phyloP scores from a whole-genome alignment of 1,139 yeast genomes.

The Diutina pseudorugosa region DNA sequence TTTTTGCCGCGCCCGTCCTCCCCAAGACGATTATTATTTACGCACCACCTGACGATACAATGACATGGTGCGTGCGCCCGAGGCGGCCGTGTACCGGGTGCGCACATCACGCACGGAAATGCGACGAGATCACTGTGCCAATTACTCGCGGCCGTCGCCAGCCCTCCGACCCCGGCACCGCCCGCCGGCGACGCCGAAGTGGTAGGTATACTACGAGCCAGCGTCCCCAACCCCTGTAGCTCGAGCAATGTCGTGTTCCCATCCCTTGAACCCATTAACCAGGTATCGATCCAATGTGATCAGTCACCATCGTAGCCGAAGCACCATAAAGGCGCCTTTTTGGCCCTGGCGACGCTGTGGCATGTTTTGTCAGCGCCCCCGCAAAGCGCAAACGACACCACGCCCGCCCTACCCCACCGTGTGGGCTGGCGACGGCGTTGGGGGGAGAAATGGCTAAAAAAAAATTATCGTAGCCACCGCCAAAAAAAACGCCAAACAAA shows the following conservation, averaged over 20 bases:
- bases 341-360: neutral
- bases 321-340: neutral
- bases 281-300: no score
- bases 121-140: neutral
- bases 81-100: neutral
- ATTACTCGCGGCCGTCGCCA: neutral
- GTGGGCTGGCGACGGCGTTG: no score
- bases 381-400: neutral
- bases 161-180: neutral
- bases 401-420: neutral
- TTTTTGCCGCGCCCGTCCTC: neutral
- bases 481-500: no score
- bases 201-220: no score
- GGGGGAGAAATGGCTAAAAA: no score
- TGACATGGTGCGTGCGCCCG: neutral
- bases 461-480: no score
- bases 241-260: no score
- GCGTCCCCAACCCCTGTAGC: neutral
- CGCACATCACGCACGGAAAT: neutral
- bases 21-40: neutral
- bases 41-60: no score
- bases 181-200: neutral
- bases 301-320: no score
- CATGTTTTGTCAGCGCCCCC: neutral
- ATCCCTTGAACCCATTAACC: no score